Conservation (phyloP, 805 yeast species). For the Schizosaccharomyces lindneri region DNA sequence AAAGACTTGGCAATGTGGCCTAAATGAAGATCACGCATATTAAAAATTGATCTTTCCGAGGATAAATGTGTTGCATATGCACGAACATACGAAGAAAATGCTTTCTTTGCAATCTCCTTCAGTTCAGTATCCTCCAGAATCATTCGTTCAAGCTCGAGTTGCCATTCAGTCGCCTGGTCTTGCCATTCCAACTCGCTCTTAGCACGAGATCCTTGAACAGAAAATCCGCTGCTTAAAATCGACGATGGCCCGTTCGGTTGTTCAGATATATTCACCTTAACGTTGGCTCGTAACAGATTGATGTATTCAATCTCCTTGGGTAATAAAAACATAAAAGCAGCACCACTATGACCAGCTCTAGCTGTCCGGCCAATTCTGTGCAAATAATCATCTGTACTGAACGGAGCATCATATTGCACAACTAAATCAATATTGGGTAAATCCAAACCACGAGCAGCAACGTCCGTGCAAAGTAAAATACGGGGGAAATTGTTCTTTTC, state of each 20-base stretch:
- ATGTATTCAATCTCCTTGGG: constrained; percentile 76
- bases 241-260: neutral
- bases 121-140: constrained; percentile 36
- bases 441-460: constrained; percentile 91
- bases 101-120: constrained; percentile 47
- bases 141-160: constrained; percentile 72
- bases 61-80: constrained; percentile 90
- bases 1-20: constrained; percentile 93
- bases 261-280: neutral
- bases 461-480: constrained; percentile 82
- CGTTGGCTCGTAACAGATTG: neutral
- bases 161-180: constrained; percentile 89
- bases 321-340: constrained; percentile 48
- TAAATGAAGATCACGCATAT: constrained; percentile 58
- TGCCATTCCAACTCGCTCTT: constrained; percentile 33
- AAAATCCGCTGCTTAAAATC: neutral
- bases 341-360: constrained; percentile 77
- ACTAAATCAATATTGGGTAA: constrained; percentile 66
- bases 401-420: constrained; percentile 86
- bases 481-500: constrained; percentile 17
- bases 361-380: constrained; percentile 97
- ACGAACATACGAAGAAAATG: constrained; percentile 67
- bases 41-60: constrained; percentile 54
- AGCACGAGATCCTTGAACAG: neutral
- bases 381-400: constrained; percentile 76